Base-by-base conservation (phyloP, 2,329 filamentous ascomycete species). In the Fusarium nelsonii region DNA sequence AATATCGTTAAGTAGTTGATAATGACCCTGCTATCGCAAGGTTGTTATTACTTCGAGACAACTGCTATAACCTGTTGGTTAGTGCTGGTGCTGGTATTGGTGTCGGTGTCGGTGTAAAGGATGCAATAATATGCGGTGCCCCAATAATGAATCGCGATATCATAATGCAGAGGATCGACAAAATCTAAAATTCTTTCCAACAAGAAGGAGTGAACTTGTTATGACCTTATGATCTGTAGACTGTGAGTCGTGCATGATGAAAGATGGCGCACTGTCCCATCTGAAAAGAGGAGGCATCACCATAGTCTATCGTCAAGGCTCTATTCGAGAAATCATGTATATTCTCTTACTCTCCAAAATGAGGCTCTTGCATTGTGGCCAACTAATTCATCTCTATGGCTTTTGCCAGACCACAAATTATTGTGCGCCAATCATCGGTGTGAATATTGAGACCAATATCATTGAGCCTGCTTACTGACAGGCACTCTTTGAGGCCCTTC, bases 401-500 rank as follows among this genome's bases (percentile, higher is more conserved):
- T 28, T 39, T 28, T 50, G 23, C 16, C 33, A 50, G 18, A 28
- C 33, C 26, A 26, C 33, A 50, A 44, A 18, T 6, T 30, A 11
- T 6, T 18, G 7, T n/a, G 33, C 28, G 16, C 46, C 23, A 49
- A 26, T 26, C 32, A 36, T 43, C 46, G 11, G 23, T 36, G n/a
- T 26, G 30, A 40, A 54, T 45, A 39, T 30, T 10, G 18, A 39
- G 16, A 7, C 50, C 53, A 70, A 68, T 70, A 20, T 28, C n/a
- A 45, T 34, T 30, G 36, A 39, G 23, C 12, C 48, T 50, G 23
- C 48, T 39, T 50, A 50, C 46, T 37, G 46, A 10, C n/a, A 36
- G 40, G 43, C 49, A 39, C 43, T 58, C 32, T 52, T 68, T 70
- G 67, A 69, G 67, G 58, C 67, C 67, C 39, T 43, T 54, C 66